A percentile compares a stretch with the other conserved stretches of the same genome.
Evolutionary conservation across 345 rosid genomes (phyloP).

Genomic region (Ricinus communis): DNA sequence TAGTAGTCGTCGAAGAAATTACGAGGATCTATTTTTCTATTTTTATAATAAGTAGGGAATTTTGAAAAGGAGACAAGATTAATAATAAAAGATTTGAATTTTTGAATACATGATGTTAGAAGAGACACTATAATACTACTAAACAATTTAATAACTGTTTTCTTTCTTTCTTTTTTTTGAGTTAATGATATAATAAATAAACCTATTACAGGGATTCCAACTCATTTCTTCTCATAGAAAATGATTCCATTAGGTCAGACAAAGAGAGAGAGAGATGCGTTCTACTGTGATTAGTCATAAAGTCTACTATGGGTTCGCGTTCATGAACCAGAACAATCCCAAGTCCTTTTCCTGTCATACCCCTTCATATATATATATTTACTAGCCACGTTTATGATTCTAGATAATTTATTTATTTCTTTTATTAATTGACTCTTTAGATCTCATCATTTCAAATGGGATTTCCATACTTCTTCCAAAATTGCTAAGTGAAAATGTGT

Average conservation of each 20-base stretch:
- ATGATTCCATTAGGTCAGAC: slow-evolving; percentile 1
- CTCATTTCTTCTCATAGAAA: slow-evolving; percentile 2
- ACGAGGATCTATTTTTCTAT: no score
- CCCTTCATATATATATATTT: neutral
- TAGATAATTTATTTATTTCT: neutral
- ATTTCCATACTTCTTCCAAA: no score
- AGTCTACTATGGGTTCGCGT: neutral
- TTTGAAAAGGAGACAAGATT: no score
- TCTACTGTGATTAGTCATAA: neutral
- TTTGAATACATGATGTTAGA: neutral
- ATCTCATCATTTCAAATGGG: no score
- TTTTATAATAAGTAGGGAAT: neutral
- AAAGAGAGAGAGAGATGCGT: neutral
- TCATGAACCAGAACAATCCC: slow-evolving; percentile 15
- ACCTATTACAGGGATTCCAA: slow-evolving; percentile 1
- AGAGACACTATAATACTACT: neutral
- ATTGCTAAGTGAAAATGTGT: no score
- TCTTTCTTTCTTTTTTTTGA: no score
- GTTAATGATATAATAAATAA: neutral
- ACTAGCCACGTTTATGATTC: neutral
- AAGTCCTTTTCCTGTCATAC: neutral
- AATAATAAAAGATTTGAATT: no score
- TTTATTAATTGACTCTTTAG: neutral
- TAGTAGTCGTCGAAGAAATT: no score
- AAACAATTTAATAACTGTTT: neutral